Evolutionary conservation across 179 eudicot genomes (phyloP), one percentile per base, ranked within the genome.

Genomic region (Patellifolia procumbens): DNA sequence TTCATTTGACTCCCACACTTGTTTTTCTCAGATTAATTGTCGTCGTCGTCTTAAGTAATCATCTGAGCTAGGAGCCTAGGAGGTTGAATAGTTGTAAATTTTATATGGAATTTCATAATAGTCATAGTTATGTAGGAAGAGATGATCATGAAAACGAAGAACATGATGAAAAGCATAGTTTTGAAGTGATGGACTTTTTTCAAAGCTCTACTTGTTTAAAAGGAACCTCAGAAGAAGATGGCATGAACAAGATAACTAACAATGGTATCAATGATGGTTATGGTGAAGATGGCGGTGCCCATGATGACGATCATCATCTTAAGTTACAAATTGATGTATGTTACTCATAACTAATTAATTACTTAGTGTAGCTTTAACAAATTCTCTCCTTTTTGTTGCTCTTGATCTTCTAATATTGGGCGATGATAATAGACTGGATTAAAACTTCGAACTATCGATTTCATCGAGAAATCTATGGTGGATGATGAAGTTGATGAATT

Each of bases 181-280:
- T 87, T 43, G 76, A 61, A 51, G 89, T 85, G 76, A 75, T 87
- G 90, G 85, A 85, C 72, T 87, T 85, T 76, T 87, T 87, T 34
- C 52, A 75, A 28, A 46, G 74, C 43, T 80, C 76, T 29, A 32
- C 49, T 61, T 37, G 43, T 59, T 58, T 64, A 16, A 71, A 46
- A 51, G 65, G 20, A 73, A n/a, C 19, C 26, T 58, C 65, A 3
- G 48, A 68, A 28, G 29, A 58, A 24, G 65, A 74, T 48, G 76
- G 48, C 63, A 65, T 48, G 15, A 68, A 56, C 24, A 68, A 75
- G 42, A 32, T 63, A 8, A 79, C 73, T 20, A 67, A 63, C 15
- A 31, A 34, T 39, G 65, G 31, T 34, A 16, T 46, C 1, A n/a
- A 13, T n/a, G 55, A 11, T 58, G 29, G 37, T 65, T 17, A 56